Percentiles rank a stretch among this genome's conserved stretches.
Conservation (phyloP, 495 filamentous ascomycete genomes). For the Xeromyces bisporus region DNA sequence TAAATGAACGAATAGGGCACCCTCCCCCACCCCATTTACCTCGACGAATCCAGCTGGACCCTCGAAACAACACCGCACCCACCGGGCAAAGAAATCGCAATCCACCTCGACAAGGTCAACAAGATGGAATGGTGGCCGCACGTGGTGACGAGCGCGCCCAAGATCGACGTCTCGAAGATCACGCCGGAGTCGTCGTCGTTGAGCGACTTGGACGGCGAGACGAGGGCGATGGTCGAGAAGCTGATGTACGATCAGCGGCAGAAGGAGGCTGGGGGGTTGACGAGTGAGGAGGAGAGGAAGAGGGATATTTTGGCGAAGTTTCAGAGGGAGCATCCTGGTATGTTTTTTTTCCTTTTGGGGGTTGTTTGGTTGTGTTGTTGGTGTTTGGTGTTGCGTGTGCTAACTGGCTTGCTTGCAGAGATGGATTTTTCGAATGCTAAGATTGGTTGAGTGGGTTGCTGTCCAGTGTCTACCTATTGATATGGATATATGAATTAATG, state of each 20-base stretch:
- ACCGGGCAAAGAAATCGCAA: constrained; percentile 54
- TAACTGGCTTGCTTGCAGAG: constrained; percentile 13
- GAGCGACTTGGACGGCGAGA: constrained; percentile 87
- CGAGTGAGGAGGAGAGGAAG: constrained; percentile 87
- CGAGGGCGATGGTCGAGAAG: constrained; percentile 97
- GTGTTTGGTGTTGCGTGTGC: constrained; percentile 2
- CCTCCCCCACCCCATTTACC: constrained; percentile 59
- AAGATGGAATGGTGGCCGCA: constrained; percentile 98
- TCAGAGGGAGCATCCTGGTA: constrained; percentile 71
- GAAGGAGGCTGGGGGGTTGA: constrained; percentile 81
- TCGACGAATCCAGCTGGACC: constrained; percentile 91
- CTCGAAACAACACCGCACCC: constrained; percentile 47
- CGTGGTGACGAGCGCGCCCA: constrained; percentile 59
- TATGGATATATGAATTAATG: too few relatives aligned
- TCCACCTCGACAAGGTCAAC: constrained; percentile 94
- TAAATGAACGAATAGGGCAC: constrained; percentile 44
- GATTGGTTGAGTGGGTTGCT: constrained; percentile 18
- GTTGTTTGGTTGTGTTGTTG: constrained; percentile 1
- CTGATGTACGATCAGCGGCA: constrained; percentile 99
- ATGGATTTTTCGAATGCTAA: constrained; percentile 34
- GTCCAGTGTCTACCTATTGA: too few relatives aligned
- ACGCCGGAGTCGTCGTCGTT: constrained; percentile 80
- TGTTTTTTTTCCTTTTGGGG: constrained; percentile 39
- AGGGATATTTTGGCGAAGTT: constrained; percentile 83
- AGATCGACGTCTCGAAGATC: constrained; percentile 91